Base-by-base conservation (phyloP, 2,329 filamentous ascomycete species). In the Massarina eburnea region DNA sequence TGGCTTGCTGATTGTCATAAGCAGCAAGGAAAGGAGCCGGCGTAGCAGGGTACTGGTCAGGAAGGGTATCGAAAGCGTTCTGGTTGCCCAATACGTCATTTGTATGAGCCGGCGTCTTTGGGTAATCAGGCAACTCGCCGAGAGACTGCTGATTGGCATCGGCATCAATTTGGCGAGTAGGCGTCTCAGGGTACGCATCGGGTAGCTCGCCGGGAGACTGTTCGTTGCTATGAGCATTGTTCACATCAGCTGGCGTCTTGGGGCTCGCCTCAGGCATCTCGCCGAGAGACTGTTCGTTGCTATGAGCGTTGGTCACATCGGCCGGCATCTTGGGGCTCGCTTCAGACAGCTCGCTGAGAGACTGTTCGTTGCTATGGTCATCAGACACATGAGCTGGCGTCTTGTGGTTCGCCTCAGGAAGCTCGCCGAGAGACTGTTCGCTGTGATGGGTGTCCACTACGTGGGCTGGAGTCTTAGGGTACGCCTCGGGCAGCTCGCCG, bases 391-490 rank as follows among this genome's bases (percentile, higher is more conserved):
- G 55, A 20, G 54, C 49, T 8, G 57, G 57, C 21, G 57, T 58
- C 8, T 40, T 46, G 30, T 53, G 55, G 29, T 54, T 59, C 19
- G 57, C 48, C n/a, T 22, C n/a, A 1, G 46, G 37, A 2, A 62
- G 43, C 34, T 59, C 54, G 27, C 48, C 48, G 20, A 63, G 32
- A 5, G 57, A 55, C 9, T 48, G 54, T 14, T 45, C 49, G 15
- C 43, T 49, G 4, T 41, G 49, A 14, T 59, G 42, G 8, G 58
- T 54, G 1, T 54, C 58, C 10, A 15, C 20, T 14, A 63, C 58
- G 33, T 63, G 61, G 3, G 51, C 49, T 14, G 59, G 61, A n/a
- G 61, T 63, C 20, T 54, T 55, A 6, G 58, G 27, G n/a, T 30
- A 30, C 12, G 12, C 27, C 6, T 14, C 27, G 12, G 27, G 27